phyloP scores from a whole-genome alignment of 1,139 yeast genomes.

The Nakaseomyces kungkrabaensis region DNA sequence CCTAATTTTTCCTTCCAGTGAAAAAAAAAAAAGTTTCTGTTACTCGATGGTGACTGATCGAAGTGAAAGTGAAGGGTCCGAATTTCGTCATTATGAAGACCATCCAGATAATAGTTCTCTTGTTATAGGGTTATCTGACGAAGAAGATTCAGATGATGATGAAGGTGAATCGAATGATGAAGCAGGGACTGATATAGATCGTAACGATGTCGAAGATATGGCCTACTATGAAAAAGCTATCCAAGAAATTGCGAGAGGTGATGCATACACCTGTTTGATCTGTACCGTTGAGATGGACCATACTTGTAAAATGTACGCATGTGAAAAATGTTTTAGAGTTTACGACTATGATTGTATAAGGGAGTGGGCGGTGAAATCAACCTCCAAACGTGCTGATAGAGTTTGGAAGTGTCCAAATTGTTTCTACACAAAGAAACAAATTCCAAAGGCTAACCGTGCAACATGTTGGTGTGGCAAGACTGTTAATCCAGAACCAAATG shows the following conservation, averaged over 20 bases:
- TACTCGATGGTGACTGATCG: neutral
- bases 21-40: neutral
- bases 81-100: slow-evolving; percentile 3
- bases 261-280: slow-evolving; percentile 66
- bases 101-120: slow-evolving; percentile 7
- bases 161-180: slow-evolving; percentile 2
- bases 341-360: slow-evolving; percentile 72
- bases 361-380: slow-evolving; percentile 74
- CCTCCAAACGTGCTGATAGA: slow-evolving; percentile 45
- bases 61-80: neutral
- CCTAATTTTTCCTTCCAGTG: too few relatives aligned
- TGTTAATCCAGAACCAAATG: slow-evolving; percentile 52
- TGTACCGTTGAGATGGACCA: slow-evolving; percentile 75
- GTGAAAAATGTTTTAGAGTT: slow-evolving; percentile 62
- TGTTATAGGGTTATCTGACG: slow-evolving; percentile 10
- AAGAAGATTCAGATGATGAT: slow-evolving; percentile 1
- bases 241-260: slow-evolving; percentile 41
- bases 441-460: slow-evolving; percentile 50
- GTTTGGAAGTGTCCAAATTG: slow-evolving; percentile 90
- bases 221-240: slow-evolving; percentile 26
- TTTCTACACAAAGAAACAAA: slow-evolving; percentile 41
- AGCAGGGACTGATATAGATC: slow-evolving; percentile 3
- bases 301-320: slow-evolving; percentile 64
- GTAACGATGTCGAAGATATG: slow-evolving; percentile 13
- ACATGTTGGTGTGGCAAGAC: slow-evolving; percentile 85